These are phyloP conservation scores for Hansenula lynferdii DNA, from an alignment of 1,139 yeast genomes.

Conservation along the genomic window DNA sequence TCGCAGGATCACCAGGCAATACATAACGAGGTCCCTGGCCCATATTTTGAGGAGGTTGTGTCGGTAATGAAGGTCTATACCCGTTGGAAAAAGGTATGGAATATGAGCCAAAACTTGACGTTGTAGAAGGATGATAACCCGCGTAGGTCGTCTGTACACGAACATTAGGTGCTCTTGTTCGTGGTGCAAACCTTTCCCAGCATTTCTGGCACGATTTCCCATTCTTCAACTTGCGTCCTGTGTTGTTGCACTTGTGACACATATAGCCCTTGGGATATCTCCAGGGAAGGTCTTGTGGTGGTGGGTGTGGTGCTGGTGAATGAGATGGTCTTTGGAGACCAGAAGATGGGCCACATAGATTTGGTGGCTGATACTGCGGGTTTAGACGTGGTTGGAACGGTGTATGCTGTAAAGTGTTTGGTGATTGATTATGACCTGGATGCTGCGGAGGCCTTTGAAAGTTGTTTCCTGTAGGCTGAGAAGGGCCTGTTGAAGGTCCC, in stretches of 20 bases:
- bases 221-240: slow-evolving; percentile 63
- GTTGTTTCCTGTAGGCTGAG: neutral
- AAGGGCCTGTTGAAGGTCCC: neutral
- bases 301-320: slow-evolving; percentile 12
- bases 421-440: slow-evolving; percentile 8
- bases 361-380: slow-evolving; percentile 4
- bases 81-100: slow-evolving; percentile 8
- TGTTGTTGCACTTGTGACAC: slow-evolving; percentile 71
- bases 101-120: neutral
- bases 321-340: slow-evolving; percentile 14
- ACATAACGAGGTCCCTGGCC: slow-evolving; percentile 39
- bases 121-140: slow-evolving; percentile 1
- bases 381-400: slow-evolving; percentile 2
- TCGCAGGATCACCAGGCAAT: slow-evolving; percentile 76
- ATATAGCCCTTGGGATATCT: slow-evolving; percentile 55
- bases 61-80: slow-evolving; percentile 10
- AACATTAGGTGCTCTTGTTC: neutral
- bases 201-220: slow-evolving; percentile 69
- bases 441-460: slow-evolving; percentile 8
- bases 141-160: slow-evolving; percentile 3
- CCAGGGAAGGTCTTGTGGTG: slow-evolving; percentile 41
- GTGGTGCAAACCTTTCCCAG: slow-evolving; percentile 51
- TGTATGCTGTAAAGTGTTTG: no score
- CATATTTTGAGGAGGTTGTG: neutral
- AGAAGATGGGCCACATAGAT: slow-evolving; percentile 11